These are phyloP conservation scores for Thinopyrum elongatum DNA, from an alignment of 176 grass and related monocot species.

Conservation along the genomic window DNA sequence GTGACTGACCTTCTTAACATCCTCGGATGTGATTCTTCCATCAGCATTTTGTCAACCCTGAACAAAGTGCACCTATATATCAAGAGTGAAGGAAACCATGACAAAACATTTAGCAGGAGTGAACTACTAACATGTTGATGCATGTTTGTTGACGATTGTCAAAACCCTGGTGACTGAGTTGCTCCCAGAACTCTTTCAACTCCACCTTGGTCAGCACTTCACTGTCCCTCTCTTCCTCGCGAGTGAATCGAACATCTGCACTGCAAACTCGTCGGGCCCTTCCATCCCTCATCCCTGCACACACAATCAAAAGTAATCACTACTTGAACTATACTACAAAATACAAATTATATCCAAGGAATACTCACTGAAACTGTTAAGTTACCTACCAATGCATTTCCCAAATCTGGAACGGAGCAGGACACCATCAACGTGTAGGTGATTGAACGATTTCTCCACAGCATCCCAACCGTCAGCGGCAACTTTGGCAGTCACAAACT, in stretches of 20 bases:
- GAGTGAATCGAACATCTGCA: constrained; percentile 49
- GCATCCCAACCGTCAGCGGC: constrained; percentile 49
- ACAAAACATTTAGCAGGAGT: too few species aligned
- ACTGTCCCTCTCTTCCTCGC: too few species aligned
- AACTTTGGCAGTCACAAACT: constrained; percentile 74
- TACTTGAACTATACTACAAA: not conserved
- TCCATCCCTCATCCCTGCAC: constrained; percentile 64
- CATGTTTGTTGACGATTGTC: too few species aligned
- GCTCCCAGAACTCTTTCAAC: too few species aligned
- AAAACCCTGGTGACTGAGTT: too few species aligned
- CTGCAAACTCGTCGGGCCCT: constrained; percentile 73
- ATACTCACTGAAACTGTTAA: not conserved
- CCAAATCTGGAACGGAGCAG: constrained; percentile 77
- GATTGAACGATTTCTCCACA: constrained; percentile 63
- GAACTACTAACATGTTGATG: too few species aligned
- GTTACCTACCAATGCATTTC: constrained; percentile 74
- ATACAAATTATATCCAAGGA: constrained; percentile 18
- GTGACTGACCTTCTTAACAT: too few species aligned
- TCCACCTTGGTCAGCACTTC: too few species aligned
- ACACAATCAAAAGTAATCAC: constrained; percentile 20
- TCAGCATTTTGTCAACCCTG: too few species aligned
- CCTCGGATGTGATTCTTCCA: too few species aligned
- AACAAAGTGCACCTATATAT: too few species aligned
- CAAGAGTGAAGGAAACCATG: too few species aligned
- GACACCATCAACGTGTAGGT: constrained; percentile 66